Evolutionary conservation across 208 protist genomes (phyloP).

Genomic region (Acanthamoeba lenticulata): DNA sequence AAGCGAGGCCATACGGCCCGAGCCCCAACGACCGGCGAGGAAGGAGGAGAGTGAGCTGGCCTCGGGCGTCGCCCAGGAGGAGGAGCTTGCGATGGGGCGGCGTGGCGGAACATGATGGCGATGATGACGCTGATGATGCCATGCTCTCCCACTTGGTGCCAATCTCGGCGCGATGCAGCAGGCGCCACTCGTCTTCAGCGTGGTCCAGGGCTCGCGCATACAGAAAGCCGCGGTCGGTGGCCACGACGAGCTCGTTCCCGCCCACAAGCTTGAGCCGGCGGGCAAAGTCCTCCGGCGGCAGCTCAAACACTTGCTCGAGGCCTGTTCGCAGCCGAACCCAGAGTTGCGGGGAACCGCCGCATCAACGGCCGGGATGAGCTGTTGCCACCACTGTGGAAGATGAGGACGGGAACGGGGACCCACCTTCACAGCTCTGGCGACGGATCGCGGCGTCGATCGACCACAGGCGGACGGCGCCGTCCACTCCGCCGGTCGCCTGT

Average conservation of each 20-base stretch:
- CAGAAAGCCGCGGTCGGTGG: conserved; percentile 40
- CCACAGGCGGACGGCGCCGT: conserved; percentile 15
- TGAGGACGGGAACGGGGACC: neutral
- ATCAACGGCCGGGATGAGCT: too few relatives aligned
- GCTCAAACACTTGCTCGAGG: neutral
- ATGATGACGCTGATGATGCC: neutral
- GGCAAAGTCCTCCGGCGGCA: neutral
- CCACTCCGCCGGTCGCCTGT: conserved; percentile 47
- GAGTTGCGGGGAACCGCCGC: too few relatives aligned
- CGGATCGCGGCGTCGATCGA: neutral
- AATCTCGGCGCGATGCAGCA: neutral
- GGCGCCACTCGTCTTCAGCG: neutral
- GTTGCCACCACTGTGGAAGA: neutral
- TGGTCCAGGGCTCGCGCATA: neutral
- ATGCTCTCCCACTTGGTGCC: neutral
- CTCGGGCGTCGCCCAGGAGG: neutral
- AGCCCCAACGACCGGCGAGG: neutral
- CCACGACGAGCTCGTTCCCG: neutral
- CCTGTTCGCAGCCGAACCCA: too few relatives aligned
- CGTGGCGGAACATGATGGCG: too few relatives aligned
- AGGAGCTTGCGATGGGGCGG: neutral
- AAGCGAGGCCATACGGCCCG: neutral
- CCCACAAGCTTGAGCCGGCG: neutral
- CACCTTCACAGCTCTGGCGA: conserved; percentile 40
- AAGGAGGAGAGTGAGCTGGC: neutral